These are phyloP conservation scores for Cornus controversa DNA, from an alignment of 148 eudicot genomes.

Conservation along the genomic window DNA sequence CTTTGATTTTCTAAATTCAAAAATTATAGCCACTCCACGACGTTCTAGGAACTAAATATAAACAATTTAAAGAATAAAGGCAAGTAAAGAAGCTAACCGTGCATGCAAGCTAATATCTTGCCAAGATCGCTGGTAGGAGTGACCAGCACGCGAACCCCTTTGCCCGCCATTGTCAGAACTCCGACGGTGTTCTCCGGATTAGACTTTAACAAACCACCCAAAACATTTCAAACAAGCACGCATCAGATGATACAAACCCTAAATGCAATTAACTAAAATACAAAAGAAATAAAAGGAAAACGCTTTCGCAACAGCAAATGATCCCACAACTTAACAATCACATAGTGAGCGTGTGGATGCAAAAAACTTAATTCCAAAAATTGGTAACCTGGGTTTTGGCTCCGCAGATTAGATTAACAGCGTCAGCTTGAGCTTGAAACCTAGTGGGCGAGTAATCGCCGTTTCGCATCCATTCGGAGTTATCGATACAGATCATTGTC, in stretches of 20 bases:
- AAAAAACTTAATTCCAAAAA: no score
- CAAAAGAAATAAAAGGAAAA: background rate
- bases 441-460: constrained; percentile 85
- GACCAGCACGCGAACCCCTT: constrained; percentile 96
- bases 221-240: background rate
- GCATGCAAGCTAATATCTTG: constrained; percentile 96
- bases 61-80: constrained; percentile 6
- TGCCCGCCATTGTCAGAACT: constrained; percentile 93
- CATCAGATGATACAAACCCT: constrained; percentile 5
- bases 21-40: background rate
- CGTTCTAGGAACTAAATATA: background rate
- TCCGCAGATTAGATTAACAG: constrained; percentile 92
- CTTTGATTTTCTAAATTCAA: background rate
- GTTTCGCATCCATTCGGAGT: constrained; percentile 98
- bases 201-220: constrained; percentile 40
- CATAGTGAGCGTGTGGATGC: no score
- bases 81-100: constrained; percentile 55
- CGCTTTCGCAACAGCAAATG: background rate
- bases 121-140: constrained; percentile 98
- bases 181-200: constrained; percentile 99
- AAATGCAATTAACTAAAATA: background rate
- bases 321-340: background rate
- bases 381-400: constrained; percentile 82
- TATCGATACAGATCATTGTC: constrained; percentile 93
- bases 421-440: constrained; percentile 92